Base-by-base conservation (phyloP, 1,139 yeast species). In the Blastobotrys elegans region DNA sequence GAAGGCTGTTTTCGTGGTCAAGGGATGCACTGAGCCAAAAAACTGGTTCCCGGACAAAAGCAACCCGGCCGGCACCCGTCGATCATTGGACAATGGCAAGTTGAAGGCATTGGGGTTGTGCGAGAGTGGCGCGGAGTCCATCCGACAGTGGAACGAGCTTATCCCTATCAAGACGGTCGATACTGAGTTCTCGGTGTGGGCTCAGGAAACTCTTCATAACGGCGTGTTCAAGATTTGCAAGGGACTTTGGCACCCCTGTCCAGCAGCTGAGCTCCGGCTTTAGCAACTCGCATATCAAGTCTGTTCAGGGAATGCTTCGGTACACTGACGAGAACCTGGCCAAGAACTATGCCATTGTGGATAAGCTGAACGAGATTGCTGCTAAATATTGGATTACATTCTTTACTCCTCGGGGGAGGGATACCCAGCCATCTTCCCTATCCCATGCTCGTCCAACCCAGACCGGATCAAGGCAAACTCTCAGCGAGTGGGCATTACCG, bases 201-300 rank as follows among this genome's bases (percentile, higher is more conserved):
- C 80, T 14, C 75, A 76, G 42, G 85, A 83, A 36, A 74, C 82
- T 30, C 60, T 79, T 33, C 53, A 66, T 7, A 77, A 83, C 58
- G 95, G 90, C 1, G 74, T 82, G 14, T 75, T 82, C 52, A 74
- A 71, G n/a, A 64, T 70, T 4, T 74, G 79, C 52, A 69, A 65
- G n/a, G 82, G 80, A 51, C 69, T n/a, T 76, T 34, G 71, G 70
- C 16, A 74, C 87, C 49, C 84, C 94, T 6, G 70, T 86, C 66
- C 82, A 95, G 24, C 96, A 96, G 37, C 71, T 88, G 53, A 82
- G 88, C 16, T 73, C 86, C 58, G 96, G 96, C 40, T 75, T 79
- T 20, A 71, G 24, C 88, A 55, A 22, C 43, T 6, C 46, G 37
- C 24, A 18, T 39, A n/a, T 17, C 56, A n/a, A 53, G n/a, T n/a